Evolutionary conservation across 164 flowering plant species (phyloP), one percentile per base, ranked within the genome.

Genomic region (Malania oleifera): DNA sequence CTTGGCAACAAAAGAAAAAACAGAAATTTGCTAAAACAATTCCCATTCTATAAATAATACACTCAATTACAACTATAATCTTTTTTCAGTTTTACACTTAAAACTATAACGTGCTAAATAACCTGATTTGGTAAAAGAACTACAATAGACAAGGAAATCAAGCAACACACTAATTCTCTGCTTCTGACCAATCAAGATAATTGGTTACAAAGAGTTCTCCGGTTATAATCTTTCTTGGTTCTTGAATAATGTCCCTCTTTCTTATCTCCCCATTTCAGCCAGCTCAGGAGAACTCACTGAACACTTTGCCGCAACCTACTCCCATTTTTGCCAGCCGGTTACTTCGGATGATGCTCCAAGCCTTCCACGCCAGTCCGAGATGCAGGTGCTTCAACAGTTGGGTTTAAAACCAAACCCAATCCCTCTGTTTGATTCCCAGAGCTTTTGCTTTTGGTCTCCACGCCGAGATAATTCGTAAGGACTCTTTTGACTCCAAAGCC

Each of bases 401-500:
- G 5, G 40, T 49, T 67, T 38, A 50, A 50, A 19, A 25, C 17
- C n/a, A 70, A 48, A 49, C 50, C 64, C 17, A 73, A 53, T 6
- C 61, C 76, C 12, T 74, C 81, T 7, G 58, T 43, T 31, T 66
- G 25, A 61, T 67, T 72, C 20, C 69, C 76, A 23, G 64, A 24
- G 23, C 58, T 76, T 69, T 71, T 87, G 27, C 61, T 45, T 52
- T 77, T 86, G 13, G 67, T 40, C 1, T 87, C 96, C 34, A 57
- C 82, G 20, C 79, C 86, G 45, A 90, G 83, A 73, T 90, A 90
- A 66, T 79, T 82, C 17, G 87, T 73, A 74, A 90, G 66, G 5
- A 65, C 98, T 69, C 84, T 81, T 63, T 70, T 90, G 19, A 86
- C 91, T 18, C 91, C 87, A 24, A 80, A 70, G 20, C 91, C 95